A percentile compares a stretch with the other conserved stretches of the same genome.
Evolutionary conservation across 148 eudicot genomes (phyloP).

Genomic region (Fallopia convolvulus): DNA sequence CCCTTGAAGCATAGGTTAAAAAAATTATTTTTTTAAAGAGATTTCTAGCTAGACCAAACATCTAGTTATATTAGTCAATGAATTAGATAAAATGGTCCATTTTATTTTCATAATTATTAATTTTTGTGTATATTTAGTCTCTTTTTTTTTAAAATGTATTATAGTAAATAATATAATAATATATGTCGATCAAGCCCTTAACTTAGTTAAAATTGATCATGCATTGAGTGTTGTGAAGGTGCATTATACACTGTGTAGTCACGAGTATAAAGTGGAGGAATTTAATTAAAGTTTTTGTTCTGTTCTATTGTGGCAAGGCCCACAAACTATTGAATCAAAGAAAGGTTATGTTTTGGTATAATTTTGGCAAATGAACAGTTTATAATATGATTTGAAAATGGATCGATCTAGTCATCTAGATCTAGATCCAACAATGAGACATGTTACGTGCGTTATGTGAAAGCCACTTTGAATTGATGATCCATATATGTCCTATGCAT

Average conservation of each 20-base stretch:
- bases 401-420: neutral
- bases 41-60: no score
- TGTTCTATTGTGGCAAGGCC: neutral
- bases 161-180: no score
- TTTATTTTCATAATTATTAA: no score
- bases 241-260: neutral
- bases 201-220: no score
- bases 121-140: no score
- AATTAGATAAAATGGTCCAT: no score
- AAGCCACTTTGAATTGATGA: neutral
- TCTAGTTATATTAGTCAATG: no score
- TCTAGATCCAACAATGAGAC: neutral
- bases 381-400: neutral
- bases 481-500: neutral
- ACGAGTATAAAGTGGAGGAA: conserved; percentile 1
- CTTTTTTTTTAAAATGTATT: no score
- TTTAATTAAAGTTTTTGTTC: neutral
- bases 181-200: no score
- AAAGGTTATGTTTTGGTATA: neutral
- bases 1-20: no score
- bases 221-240: neutral
- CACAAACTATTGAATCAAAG: neutral
- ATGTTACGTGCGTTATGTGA: neutral
- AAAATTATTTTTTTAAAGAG: no score
- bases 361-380: neutral